Evolutionary conservation across 768 basidiomycete species (phyloP), one percentile per base, ranked within the genome.

Genomic region (Lactarius trivialis): DNA sequence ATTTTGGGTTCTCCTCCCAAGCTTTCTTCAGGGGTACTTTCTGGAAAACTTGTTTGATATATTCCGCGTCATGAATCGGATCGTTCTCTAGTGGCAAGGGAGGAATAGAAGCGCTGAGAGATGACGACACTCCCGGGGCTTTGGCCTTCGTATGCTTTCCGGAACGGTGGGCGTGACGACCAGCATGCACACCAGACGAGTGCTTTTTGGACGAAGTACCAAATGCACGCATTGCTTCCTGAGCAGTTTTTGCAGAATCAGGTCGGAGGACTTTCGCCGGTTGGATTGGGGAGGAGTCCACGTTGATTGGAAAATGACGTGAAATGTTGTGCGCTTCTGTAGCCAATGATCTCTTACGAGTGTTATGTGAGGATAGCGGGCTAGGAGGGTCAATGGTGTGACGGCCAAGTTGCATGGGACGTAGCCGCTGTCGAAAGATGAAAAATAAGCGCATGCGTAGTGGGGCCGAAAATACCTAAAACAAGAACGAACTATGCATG

Each of bases 361-460:
- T 58, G 36, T 73, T 54, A n/a, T 70, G 65, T 60, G 69, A 19
- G 48, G 57, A 24, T 63, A 54, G 15, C n/a, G 61, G 58, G 65
- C 67, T 21, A 50, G 60, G 37, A 67, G 49, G 73, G 56, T 67
- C 69, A 63, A 59, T 17, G 21, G n/a, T 71, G 70, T 32, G 73
- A 66, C 30, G 76, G 73, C 82, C 78, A 68, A 81, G 69, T 78
- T 81, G 81, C 83, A 85, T 85, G 76, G 82, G 78, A 75, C 80
- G 76, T 73, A 75, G 78, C 78, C 81, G 78, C 60, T 76, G 72
- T 67, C 76, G 75, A 65, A 81, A 71, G 57, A 77, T 58, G 67
- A 77, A 73, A 68, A 77, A 79, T 71, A 80, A 69, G 76, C 78
- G 80, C 82, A 85, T 85, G 78, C 36, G 60, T 34, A 45, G 33